Conservation (phyloP, 192 early-diverging fungal genomes). For the Piromyces finnis region DNA sequence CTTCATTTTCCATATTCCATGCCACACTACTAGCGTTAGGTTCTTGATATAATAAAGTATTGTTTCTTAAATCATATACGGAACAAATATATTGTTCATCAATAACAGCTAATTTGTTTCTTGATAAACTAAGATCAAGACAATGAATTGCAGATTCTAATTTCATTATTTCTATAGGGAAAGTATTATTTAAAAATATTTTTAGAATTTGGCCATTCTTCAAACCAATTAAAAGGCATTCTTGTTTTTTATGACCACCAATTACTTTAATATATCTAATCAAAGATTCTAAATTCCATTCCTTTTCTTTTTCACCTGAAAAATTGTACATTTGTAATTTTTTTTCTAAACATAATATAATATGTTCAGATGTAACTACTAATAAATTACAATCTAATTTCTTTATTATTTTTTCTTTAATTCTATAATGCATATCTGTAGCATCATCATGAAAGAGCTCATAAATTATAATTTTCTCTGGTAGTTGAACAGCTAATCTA, state of each 20-base stretch:
- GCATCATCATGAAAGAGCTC: constrained; percentile 33
- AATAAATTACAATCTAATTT: constrained; percentile 34
- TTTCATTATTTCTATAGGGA: constrained; percentile 29
- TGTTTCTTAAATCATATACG: constrained; percentile 24
- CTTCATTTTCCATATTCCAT: constrained; percentile 36
- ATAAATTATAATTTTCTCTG: constrained; percentile 33
- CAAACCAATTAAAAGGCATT: constrained; percentile 31
- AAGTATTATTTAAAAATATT: constrained; percentile 34
- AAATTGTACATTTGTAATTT: constrained; percentile 30
- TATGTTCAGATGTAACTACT: constrained; percentile 30
- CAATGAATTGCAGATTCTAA: constrained; percentile 19
- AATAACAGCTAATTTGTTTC: constrained; percentile 28
- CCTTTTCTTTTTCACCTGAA: constrained; percentile 25
- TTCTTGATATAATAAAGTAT: constrained; percentile 36
- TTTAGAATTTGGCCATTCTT: constrained; percentile 30
- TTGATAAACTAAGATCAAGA: constrained; percentile 22
- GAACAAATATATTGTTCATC: constrained; percentile 32
- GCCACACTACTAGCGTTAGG: constrained; percentile 30
- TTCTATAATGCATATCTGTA: constrained; percentile 37
- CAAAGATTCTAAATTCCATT: constrained; percentile 30
- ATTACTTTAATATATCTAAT: constrained; percentile 36
- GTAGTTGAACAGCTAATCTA: constrained; percentile 33
- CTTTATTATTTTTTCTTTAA: constrained; percentile 33
- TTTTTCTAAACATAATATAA: constrained; percentile 28
- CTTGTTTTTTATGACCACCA: constrained; percentile 27